A percentile compares a stretch with the other conserved stretches of the same genome.
Conservation (phyloP, 805 yeast genomes). For the Maudiozyma pseudohumilis region DNA sequence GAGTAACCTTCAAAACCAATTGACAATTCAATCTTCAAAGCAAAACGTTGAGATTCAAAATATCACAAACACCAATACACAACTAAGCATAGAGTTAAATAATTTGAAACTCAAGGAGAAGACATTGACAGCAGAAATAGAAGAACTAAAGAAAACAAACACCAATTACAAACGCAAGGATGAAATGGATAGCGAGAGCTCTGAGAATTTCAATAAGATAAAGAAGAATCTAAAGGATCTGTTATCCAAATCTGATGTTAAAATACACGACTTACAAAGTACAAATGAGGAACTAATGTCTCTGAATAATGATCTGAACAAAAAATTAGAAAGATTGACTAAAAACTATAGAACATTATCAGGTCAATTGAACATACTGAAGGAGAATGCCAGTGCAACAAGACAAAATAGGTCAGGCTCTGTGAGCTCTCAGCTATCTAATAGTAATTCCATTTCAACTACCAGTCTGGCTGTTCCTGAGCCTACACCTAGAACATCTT, state of each 20-base stretch:
- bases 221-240: slow-evolving; percentile 41
- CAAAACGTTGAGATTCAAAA: slow-evolving; percentile 63
- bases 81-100: slow-evolving; percentile 31
- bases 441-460: slow-evolving; percentile 4
- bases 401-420: slow-evolving; percentile 32
- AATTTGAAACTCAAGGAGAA: slow-evolving; percentile 32
- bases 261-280: slow-evolving; percentile 46
- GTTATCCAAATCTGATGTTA: slow-evolving; percentile 39
- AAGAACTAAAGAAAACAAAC: slow-evolving; percentile 25
- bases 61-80: slow-evolving; percentile 34
- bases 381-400: slow-evolving; percentile 18
- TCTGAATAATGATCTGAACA: slow-evolving; percentile 55
- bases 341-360: slow-evolving; percentile 60
- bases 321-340: slow-evolving; percentile 58
- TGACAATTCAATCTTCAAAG: slow-evolving; percentile 39
- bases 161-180: slow-evolving; percentile 22
- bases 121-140: slow-evolving; percentile 22
- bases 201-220: slow-evolving; percentile 26
- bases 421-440: slow-evolving; percentile 20
- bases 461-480: slow-evolving; percentile 6
- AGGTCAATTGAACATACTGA: slow-evolving; percentile 43
- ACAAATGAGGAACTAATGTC: slow-evolving; percentile 45
- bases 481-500: slow-evolving; percentile 11
- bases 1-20: slow-evolving; percentile 45
- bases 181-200: slow-evolving; percentile 19